These are phyloP conservation scores for Dendrothele bispora DNA, from an alignment of 768 basidiomycete species.

Conservation along the genomic window DNA sequence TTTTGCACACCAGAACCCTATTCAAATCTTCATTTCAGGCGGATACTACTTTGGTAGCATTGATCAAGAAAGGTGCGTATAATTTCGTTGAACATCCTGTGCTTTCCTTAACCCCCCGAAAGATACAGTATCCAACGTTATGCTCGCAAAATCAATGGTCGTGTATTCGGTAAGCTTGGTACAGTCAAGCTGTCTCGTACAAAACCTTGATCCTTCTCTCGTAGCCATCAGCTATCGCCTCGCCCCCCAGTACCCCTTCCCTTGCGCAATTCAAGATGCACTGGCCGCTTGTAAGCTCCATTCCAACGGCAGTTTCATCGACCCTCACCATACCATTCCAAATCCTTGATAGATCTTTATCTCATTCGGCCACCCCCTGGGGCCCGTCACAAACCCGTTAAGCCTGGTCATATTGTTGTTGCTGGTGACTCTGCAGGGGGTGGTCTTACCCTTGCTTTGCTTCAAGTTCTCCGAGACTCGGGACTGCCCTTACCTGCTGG, in stretches of 20 bases:
- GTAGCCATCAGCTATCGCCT: conserved; percentile 79
- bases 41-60: conserved; percentile 86
- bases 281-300: conserved; percentile 77
- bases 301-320: neutral
- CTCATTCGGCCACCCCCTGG: conserved; percentile 84
- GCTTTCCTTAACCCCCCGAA: neutral
- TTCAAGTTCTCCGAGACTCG: conserved; percentile 85
- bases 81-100: conserved; percentile 4
- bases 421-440: conserved; percentile 95
- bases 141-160: conserved; percentile 90
- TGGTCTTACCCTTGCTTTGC: conserved; percentile 76
- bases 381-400: conserved; percentile 74
- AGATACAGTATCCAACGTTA: conserved; percentile 79
- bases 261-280: conserved; percentile 87
- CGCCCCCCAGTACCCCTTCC: conserved; percentile 98
- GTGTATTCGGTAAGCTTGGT: conserved; percentile 78
- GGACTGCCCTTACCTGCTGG: conserved; percentile 85
- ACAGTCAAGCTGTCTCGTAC: too few species aligned
- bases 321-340: neutral
- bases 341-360: conserved; percentile 65
- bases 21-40: conserved; percentile 36
- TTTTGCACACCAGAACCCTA: neutral
- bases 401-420: conserved; percentile 80
- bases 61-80: conserved; percentile 65
- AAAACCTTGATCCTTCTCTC: too few species aligned